Conservation (phyloP, 805 yeast genomes). For the Starmerella stellata region DNA sequence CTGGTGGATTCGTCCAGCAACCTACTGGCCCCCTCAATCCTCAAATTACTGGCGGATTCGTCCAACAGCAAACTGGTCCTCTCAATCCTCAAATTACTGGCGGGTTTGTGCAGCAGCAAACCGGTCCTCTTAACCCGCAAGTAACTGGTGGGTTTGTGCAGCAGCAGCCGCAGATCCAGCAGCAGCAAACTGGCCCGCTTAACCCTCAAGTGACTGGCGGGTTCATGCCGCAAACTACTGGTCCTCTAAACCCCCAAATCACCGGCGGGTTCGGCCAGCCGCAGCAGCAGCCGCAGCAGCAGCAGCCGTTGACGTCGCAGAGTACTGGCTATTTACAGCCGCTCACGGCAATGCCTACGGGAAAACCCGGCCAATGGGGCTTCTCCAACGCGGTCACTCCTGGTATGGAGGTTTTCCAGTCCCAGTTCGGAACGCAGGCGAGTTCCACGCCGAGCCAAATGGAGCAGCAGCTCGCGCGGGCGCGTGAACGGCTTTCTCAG, state of each 20-base stretch:
- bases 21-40: constrained; percentile 23
- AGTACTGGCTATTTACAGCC: constrained; percentile 19
- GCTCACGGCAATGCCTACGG: constrained; percentile 32
- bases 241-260: constrained; percentile 23
- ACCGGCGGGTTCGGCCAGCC: constrained; percentile 15
- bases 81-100: constrained; percentile 21
- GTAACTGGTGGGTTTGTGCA: constrained; percentile 2
- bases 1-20: constrained; percentile 7
- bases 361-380: constrained; percentile 68
- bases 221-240: constrained; percentile 48
- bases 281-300: constrained; percentile 15
- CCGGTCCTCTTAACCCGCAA: constrained; percentile 16
- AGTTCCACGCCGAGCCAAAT: constrained; percentile 12
- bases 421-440: constrained; percentile 44
- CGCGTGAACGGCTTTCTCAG: constrained; percentile 2
- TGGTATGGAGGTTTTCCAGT: constrained; percentile 45
- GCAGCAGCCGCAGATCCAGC: constrained; percentile 16
- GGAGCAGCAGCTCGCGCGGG: constrained; percentile 12
- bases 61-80: constrained; percentile 17
- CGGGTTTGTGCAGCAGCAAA: constrained; percentile 21
- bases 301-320: constrained; percentile 22
- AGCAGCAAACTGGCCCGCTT: constrained; percentile 13
- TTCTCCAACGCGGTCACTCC: constrained; percentile 57
- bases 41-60: constrained; percentile 14
- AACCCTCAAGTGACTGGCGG: constrained; percentile 18